These are phyloP conservation scores for Cylindrodendrum hubeiense DNA, from an alignment of 2,329 filamentous ascomycete genomes.

Conservation along the genomic window DNA sequence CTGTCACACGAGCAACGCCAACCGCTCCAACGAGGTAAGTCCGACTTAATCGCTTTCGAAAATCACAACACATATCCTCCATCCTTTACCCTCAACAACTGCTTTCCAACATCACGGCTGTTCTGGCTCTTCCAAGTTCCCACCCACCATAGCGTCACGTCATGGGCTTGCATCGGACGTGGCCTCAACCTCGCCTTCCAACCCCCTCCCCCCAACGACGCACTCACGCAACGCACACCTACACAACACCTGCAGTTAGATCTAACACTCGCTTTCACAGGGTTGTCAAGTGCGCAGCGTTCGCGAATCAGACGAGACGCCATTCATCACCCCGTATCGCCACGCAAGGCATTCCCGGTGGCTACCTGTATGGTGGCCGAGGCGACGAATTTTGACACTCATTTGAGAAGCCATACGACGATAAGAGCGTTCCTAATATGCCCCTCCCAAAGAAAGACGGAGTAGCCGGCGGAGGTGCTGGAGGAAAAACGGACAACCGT, in stretches of 20 bases:
- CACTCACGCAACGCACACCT: conserved; percentile 4
- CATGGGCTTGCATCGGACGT: conserved; percentile 35
- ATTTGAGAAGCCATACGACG: conserved; percentile 41
- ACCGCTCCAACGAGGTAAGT: conserved; percentile 34
- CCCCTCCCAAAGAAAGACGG: conserved; percentile 56
- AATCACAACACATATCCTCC: conserved; percentile 11
- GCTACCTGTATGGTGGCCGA: conserved; percentile 43
- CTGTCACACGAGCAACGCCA: conserved; percentile 34
- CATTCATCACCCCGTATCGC: conserved; percentile 28
- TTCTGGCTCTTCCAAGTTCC: background rate
- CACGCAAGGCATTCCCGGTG: conserved; percentile 31
- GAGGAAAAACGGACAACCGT: conserved; percentile 46
- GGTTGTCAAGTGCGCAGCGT: conserved; percentile 31
- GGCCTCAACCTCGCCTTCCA: conserved; percentile 34
- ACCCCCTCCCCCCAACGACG: conserved; percentile 2
- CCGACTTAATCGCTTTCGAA: conserved; percentile 18
- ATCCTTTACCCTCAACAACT: background rate
- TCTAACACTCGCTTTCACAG: conserved; percentile 26
- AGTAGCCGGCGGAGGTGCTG: conserved; percentile 46
- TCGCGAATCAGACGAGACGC: conserved; percentile 29
- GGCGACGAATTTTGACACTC: conserved; percentile 35
- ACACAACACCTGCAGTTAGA: background rate
- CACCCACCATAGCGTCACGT: conserved; percentile 31
- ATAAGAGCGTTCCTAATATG: conserved; percentile 47
- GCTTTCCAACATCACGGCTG: background rate